Evolutionary conservation across 345 rosid species (phyloP).

Genomic region (Nephelium lappaceum): DNA sequence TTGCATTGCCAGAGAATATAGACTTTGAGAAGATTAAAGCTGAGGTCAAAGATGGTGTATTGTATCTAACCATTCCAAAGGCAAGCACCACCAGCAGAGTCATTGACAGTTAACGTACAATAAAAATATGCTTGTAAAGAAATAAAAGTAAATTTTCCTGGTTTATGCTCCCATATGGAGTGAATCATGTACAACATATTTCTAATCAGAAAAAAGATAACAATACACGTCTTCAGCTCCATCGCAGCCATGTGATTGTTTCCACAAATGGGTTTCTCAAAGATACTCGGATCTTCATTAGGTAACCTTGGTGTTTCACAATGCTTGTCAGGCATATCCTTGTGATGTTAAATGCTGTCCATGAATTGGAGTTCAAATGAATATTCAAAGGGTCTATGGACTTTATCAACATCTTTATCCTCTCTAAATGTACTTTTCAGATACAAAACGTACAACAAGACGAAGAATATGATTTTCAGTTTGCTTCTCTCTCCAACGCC

Average conservation of each 20-base stretch:
- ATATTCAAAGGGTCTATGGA: neutral
- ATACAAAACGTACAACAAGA: neutral
- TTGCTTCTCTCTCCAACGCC: neutral
- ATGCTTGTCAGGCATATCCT: neutral
- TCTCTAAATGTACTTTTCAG: neutral
- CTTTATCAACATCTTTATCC: neutral
- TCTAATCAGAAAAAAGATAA: neutral
- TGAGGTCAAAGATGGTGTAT: constrained; percentile 44
- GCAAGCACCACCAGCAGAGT: constrained; percentile 16
- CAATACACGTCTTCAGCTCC: neutral
- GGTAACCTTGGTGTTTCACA: neutral
- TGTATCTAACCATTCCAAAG: constrained; percentile 32
- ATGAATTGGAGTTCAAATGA: neutral
- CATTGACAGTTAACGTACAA: constrained; percentile 33
- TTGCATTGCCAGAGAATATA: constrained; percentile 44
- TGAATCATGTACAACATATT: neutral
- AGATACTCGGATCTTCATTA: neutral
- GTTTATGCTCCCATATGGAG: neutral
- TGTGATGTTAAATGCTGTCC: neutral
- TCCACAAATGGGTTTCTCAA: neutral
- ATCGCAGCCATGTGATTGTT: neutral
- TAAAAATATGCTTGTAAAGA: neutral
- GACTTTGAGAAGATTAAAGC: constrained; percentile 45
- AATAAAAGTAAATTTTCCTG: neutral
- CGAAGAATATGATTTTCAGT: neutral